phyloP scores from a whole-genome alignment of 768 basidiomycete genomes.

The Arthromyces matolae region DNA sequence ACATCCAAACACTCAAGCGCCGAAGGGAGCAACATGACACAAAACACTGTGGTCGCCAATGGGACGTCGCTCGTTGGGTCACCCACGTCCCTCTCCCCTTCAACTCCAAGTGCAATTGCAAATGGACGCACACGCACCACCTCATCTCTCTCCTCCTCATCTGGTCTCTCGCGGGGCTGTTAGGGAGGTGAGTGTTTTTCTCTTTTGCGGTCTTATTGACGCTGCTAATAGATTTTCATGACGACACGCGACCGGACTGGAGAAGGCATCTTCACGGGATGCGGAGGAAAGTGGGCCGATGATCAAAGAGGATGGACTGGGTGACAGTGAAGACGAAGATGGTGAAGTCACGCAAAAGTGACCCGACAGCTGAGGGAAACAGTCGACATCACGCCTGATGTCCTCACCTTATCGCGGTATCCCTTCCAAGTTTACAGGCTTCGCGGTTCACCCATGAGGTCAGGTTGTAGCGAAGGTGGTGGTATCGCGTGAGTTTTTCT shows the following conservation, averaged over 20 bases:
- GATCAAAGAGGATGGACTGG: conserved; percentile 20
- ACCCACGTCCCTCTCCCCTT: conserved; percentile 18
- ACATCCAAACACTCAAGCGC: too few relatives aligned
- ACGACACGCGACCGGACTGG: conserved; percentile 66
- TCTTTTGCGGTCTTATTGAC: conserved; percentile 1
- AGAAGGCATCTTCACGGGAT: too few relatives aligned
- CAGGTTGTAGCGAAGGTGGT: conserved; percentile 83
- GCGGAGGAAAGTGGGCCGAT: too few relatives aligned
- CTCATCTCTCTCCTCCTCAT: too few relatives aligned
- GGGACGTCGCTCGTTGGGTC: too few relatives aligned
- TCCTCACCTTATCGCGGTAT: conserved; percentile 60
- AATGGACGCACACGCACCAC: conserved; percentile 44
- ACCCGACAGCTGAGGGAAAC: conserved; percentile 22
- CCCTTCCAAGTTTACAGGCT: conserved; percentile 68
- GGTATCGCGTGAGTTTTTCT: conserved; percentile 76
- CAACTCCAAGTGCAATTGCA: too few relatives aligned
- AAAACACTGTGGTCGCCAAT: conserved; percentile 15
- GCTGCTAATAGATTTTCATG: conserved; percentile 61
- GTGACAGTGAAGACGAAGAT: conserved; percentile 24
- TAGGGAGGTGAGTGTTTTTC: conserved; percentile 54
- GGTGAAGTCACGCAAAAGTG: too few relatives aligned
- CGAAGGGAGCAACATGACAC: conserved; percentile 12
- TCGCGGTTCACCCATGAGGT: conserved; percentile 92
- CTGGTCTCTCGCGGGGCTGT: too few relatives aligned
- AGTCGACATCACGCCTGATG: conserved; percentile 62